Base-by-base conservation (phyloP, 768 basidiomycete genomes). In the Phallus indusiatus region DNA sequence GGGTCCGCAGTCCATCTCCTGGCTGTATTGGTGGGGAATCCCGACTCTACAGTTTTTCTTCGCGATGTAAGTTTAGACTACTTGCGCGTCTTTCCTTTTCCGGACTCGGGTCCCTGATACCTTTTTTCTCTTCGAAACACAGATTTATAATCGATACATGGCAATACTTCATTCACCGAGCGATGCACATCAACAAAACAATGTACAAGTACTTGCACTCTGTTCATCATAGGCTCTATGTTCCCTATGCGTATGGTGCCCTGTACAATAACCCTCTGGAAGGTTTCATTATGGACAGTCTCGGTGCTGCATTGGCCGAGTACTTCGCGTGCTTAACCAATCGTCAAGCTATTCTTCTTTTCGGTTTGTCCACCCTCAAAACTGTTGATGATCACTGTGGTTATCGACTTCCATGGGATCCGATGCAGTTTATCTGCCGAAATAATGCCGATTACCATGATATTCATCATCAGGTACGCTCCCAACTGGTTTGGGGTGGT, bases 371-470 rank as follows among this genome's bases (percentile, higher is more conserved):
- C 14, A 89, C 88, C 1, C 71, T 90, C 62, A 98, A 98, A 76
- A 95, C 94, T 1, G 91, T 96, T 52, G 93, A 96, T 65, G 94
- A 95, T 68, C 94, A 96, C 69, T 95, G 92, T 61, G 94, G 94
- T 2, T 97, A 95, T 69, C 76, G 71, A 33, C 71, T 98, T 12
- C 92, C 94, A 49, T 95, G 86, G 73, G 96, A 99, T 67, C 96
- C 94, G 0, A 72, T 94, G 24, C 95, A 98, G 71, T 67, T 90
- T 67, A 62, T 97, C 57, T 89, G 85, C 53, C 73, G 78, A 3
- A 99, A 99, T 69, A 96, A 92, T 69, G 88, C 94, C 0, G 91
- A 95, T 71, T 99, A 95, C 71, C 95, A 97, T 70, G 95, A 97
- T 70, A 96, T 98, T 61, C 95, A 98, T 67, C 95, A 97, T 71